These are phyloP conservation scores for Lachnellula subtilissima DNA, from an alignment of 2,329 filamentous ascomycete genomes.

Conservation along the genomic window DNA sequence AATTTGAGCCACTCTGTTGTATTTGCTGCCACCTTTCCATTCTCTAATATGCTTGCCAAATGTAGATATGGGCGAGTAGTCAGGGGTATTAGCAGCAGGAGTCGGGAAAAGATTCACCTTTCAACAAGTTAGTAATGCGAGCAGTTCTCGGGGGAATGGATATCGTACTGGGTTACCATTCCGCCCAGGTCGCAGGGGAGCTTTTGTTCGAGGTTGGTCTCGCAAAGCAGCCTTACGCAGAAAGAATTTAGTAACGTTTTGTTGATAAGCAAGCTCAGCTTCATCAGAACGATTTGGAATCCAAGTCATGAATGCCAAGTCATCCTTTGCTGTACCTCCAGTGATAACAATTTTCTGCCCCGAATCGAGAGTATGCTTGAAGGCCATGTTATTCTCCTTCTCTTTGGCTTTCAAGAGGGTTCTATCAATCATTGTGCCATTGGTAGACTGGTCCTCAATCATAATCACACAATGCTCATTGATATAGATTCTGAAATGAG, in stretches of 20 bases:
- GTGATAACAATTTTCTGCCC: constrained; percentile 30
- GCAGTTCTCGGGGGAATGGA: neutral
- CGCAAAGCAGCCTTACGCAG: constrained; percentile 14
- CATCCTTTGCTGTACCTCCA: constrained; percentile 39
- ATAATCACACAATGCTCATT: constrained; percentile 84
- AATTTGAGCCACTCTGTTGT: constrained; percentile 76
- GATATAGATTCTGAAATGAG: constrained; percentile 92
- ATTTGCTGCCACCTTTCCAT: constrained; percentile 81
- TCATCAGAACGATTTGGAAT: constrained; percentile 70
- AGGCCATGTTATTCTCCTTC: constrained; percentile 38
- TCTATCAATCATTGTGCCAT: constrained; percentile 83
- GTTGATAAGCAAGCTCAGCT: constrained; percentile 59
- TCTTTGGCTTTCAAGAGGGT: constrained; percentile 55
- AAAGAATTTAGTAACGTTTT: constrained; percentile 68
- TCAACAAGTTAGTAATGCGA: constrained; percentile 8
- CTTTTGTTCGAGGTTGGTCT: constrained; percentile 6
- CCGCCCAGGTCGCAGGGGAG: neutral
- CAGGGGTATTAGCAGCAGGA: constrained; percentile 22
- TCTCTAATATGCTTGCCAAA: constrained; percentile 43
- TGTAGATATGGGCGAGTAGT: constrained; percentile 11
- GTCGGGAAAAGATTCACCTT: constrained; percentile 29
- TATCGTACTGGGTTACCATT: constrained; percentile 23
- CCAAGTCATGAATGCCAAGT: constrained; percentile 77
- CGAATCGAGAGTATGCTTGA: constrained; percentile 29
- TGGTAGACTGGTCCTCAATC: constrained; percentile 93